These are phyloP conservation scores for Blastobotrys mokoenaii DNA, from an alignment of 805 yeast genomes.

Conservation along the genomic window DNA sequence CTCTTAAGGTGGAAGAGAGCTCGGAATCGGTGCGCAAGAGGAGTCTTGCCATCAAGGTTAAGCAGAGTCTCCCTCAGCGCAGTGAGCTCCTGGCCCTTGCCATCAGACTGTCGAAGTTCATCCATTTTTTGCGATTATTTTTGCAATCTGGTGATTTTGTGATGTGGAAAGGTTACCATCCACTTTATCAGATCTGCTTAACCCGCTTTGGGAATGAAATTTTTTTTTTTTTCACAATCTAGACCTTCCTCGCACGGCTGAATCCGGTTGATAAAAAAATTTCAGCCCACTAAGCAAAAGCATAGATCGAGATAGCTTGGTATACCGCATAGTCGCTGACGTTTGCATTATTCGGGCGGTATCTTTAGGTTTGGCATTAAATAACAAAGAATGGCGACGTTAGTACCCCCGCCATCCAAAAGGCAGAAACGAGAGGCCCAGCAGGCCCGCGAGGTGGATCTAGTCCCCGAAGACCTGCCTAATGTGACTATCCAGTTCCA, in stretches of 20 bases:
- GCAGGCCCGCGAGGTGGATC: constrained; percentile 62
- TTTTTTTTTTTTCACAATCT: constrained; percentile 1
- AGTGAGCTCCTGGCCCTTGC: constrained; percentile 12
- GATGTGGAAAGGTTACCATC: too few species aligned
- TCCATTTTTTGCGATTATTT: constrained; percentile 17
- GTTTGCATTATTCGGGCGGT: too few species aligned
- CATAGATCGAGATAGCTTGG: too few species aligned
- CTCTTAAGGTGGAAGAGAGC: constrained; percentile 88
- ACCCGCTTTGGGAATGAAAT: background rate
- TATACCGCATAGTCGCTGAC: too few species aligned
- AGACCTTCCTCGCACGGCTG: background rate
- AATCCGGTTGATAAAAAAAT: background rate
- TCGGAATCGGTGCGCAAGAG: constrained; percentile 82
- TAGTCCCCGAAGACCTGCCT: constrained; percentile 73
- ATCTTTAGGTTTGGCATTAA: too few species aligned
- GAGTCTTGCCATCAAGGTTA: constrained; percentile 46
- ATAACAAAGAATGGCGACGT: constrained; percentile 78
- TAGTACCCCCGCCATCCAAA: constrained; percentile 89
- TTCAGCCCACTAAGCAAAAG: background rate
- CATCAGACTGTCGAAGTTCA: constrained; percentile 19
- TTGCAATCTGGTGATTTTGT: background rate
- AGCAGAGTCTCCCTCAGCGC: constrained; percentile 22
- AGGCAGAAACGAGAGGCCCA: constrained; percentile 81
- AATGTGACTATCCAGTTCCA: constrained; percentile 82
- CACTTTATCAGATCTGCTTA: background rate